Evolutionary conservation across 176 grass and related monocot species (phyloP).

Genomic region (Chrysopogon serrulatus): DNA sequence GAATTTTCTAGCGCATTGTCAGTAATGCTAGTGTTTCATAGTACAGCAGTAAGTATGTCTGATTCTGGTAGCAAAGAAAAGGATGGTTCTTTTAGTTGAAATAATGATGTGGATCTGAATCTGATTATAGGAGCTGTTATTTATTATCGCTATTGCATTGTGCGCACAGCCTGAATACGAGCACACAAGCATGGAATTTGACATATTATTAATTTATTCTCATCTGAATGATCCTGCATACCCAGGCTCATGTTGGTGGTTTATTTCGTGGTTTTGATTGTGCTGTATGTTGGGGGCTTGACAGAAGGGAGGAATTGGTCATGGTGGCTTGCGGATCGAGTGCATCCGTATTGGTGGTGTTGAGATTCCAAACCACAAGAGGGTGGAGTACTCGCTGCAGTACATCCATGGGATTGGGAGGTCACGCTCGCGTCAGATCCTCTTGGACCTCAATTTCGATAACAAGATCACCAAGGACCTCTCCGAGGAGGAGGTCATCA

Average conservation of each 20-base stretch:
- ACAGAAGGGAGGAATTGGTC: slow-evolving; percentile 37
- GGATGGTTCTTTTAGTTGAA: not conserved
- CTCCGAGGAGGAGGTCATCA: slow-evolving; percentile 76
- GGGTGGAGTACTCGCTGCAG: slow-evolving; percentile 88
- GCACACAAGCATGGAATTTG: not conserved
- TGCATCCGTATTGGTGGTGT: slow-evolving; percentile 94
- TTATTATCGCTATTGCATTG: not conserved
- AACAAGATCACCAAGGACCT: slow-evolving; percentile 90
- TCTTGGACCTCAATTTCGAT: slow-evolving; percentile 65
- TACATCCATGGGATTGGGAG: slow-evolving; percentile 89
- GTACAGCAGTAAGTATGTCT: not conserved
- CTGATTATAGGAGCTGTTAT: not conserved
- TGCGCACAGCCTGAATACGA: not conserved
- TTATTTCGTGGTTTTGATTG: slow-evolving; percentile 13
- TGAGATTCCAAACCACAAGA: slow-evolving; percentile 93
- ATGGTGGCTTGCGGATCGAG: slow-evolving; percentile 52
- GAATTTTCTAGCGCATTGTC: not conserved
- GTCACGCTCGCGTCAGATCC: slow-evolving; percentile 63
- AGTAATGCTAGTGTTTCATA: not conserved
- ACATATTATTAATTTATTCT: not conserved
- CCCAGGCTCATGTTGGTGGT: not conserved
- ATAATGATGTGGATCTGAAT: not conserved
- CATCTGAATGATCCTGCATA: not conserved
- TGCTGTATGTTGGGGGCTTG: slow-evolving; percentile 1
- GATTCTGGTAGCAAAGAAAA: not conserved